phyloP scores from a whole-genome alignment of 2,329 filamentous ascomycete genomes.

The Coniosporium tulheliwenetii region DNA sequence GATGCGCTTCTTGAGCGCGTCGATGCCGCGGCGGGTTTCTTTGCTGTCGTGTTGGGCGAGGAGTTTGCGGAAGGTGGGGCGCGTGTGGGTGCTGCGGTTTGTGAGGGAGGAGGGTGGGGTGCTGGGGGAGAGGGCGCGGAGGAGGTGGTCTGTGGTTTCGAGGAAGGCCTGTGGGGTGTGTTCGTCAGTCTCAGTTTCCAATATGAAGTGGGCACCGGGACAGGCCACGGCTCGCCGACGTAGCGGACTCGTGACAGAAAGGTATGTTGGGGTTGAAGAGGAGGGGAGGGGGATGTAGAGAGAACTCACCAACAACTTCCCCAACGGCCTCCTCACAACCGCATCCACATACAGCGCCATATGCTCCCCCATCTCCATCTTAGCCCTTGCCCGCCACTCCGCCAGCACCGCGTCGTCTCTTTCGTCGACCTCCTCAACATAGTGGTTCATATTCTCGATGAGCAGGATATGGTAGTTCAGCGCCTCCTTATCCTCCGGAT shows the following conservation, averaged over 20 bases:
- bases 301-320: conserved; percentile 54
- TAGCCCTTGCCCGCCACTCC: conserved; percentile 67
- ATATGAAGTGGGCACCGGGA: too few species aligned
- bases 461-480: conserved; percentile 94
- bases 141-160: conserved; percentile 66
- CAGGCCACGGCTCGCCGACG: too few species aligned
- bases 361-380: conserved; percentile 69
- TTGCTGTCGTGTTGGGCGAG: conserved; percentile 65
- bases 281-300: background rate
- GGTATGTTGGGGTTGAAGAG: background rate
- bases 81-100: conserved; percentile 67
- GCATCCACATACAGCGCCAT: conserved; percentile 75
- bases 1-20: conserved; percentile 74
- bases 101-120: conserved; percentile 48
- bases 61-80: conserved; percentile 72
- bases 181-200: background rate
- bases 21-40: conserved; percentile 80
- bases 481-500: conserved; percentile 85
- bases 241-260: background rate
- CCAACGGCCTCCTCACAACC: conserved; percentile 76
- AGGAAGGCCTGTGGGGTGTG: conserved; percentile 51
- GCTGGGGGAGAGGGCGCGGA: conserved; percentile 28
- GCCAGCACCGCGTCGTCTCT: conserved; percentile 60
- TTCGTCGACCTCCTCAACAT: conserved; percentile 76
- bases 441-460: conserved; percentile 99